Conservation (phyloP, 805 yeast species). For the Yarrowia sp. region DNA sequence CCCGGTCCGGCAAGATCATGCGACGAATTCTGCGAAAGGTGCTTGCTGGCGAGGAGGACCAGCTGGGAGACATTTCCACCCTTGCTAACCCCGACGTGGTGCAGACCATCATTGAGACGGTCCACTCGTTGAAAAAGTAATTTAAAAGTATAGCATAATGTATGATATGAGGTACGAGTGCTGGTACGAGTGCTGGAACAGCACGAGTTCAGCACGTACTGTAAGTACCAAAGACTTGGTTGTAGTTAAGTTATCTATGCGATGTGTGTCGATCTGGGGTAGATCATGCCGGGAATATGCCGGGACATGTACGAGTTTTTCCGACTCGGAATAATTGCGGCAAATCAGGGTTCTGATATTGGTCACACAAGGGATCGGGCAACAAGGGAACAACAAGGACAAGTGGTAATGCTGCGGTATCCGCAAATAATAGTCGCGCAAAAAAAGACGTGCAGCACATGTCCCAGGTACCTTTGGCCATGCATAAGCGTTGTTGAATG, state of each 20-base stretch:
- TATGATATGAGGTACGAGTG: not conserved
- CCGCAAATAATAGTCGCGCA: too few species aligned
- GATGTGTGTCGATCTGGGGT: not conserved
- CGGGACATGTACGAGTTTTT: not conserved
- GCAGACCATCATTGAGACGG: conserved; percentile 67
- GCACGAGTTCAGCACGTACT: too few species aligned
- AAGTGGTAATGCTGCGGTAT: too few species aligned
- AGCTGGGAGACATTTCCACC: conserved; percentile 89
- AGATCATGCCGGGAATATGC: not conserved
- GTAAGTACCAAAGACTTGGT: too few species aligned
- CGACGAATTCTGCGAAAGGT: conserved; percentile 95
- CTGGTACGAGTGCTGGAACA: too few species aligned
- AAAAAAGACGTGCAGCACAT: not conserved
- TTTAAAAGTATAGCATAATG: not conserved
- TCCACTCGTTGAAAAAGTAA: conserved; percentile 39
- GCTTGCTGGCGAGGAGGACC: conserved; percentile 83
- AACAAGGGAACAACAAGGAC: too few species aligned
- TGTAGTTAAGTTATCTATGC: too few species aligned
- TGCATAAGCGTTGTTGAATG: not conserved
- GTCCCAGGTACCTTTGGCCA: not conserved
- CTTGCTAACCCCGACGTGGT: conserved; percentile 84
- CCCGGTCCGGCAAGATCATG: conserved; percentile 98
- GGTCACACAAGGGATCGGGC: too few species aligned
- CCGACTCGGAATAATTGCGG: not conserved
- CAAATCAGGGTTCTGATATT: too few species aligned